Base-by-base conservation (phyloP, 2,329 filamentous ascomycete genomes). In the Torrubiella hemipterigena region DNA sequence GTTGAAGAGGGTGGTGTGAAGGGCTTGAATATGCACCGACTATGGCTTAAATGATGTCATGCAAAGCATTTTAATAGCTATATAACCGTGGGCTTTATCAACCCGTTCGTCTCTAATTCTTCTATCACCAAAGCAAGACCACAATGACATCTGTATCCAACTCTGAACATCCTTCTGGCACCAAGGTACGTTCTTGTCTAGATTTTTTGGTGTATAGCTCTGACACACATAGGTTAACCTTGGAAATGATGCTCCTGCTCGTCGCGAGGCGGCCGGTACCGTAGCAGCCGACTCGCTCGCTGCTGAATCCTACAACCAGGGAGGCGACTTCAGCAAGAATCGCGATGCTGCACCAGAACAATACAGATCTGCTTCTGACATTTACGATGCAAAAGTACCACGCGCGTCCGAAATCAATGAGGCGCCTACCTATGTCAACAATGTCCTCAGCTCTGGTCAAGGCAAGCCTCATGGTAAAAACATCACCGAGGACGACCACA, bases 211-310 rank as follows among this genome's bases (percentile, higher is more conserved):
- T 17, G 5, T 7, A 18, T 14, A 9, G 7, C 15, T 18, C 16
- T 17, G 17, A 45, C 35, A 34, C 29, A 17, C 5, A n/a, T 31
- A 73, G 62, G 67, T 71, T 37, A 55, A 54, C 13, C 53, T 54
- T 27, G 60, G 64, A 33, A 39, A 52, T 36, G 54, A 68, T 28
- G 62, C 70, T 27, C 67, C 72, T 17, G 34, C 47, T 1, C 67
- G 64, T 36, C 50, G 59, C 12, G 83, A 91, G 52, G 59, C 65
- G 11, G 60, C 77, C 5, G 84, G 84, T 31, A 45, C 63, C 17
- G 66, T 89, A 2, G 58, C 68, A 27, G 60, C 67, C 11, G 81
- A 80, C 54, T 89, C 81, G 6, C 73, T 93, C 5, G 84, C 84
- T 9, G 78, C 74, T 36, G 77, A 89, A 46, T 91, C 82, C 0